A percentile compares a stretch with the other conserved stretches of the same genome.
Conservation (phyloP, 768 basidiomycete genomes). For the Pholiota molesta region DNA sequence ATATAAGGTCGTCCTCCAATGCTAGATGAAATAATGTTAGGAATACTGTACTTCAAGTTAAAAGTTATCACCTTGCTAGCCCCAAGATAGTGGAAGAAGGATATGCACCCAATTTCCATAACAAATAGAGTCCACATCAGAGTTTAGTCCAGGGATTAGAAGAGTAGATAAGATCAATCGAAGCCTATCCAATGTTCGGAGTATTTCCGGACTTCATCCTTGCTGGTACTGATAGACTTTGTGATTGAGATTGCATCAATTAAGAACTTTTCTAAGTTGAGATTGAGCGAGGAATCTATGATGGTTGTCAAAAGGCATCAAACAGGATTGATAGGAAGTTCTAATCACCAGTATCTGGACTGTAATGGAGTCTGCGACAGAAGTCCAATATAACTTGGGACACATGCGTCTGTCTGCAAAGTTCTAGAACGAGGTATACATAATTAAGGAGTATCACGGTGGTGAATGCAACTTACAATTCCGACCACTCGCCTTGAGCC, state of each 20-base stretch:
- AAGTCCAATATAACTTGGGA: slow-evolving; percentile 29
- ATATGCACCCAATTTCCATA: slow-evolving; percentile 51
- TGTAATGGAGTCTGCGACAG: slow-evolving; percentile 21
- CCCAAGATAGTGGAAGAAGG: slow-evolving; percentile 46
- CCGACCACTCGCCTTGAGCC: slow-evolving; percentile 70
- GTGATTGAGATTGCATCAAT: slow-evolving; percentile 49
- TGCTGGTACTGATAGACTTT: slow-evolving; percentile 53
- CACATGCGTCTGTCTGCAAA: slow-evolving; percentile 19
- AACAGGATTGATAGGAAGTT: background rate
- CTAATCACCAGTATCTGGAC: slow-evolving; percentile 26
- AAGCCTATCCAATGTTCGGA: slow-evolving; percentile 55
- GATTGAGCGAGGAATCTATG: slow-evolving; percentile 49
- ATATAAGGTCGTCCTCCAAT: slow-evolving; percentile 45
- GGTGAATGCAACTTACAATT: slow-evolving; percentile 53
- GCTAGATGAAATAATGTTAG: slow-evolving; percentile 28
- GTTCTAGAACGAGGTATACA: slow-evolving; percentile 18
- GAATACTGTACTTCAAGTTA: background rate
- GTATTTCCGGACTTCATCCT: slow-evolving; percentile 43
- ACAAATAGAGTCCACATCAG: slow-evolving; percentile 73
- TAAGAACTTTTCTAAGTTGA: slow-evolving; percentile 57
- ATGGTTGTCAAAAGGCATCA: background rate
- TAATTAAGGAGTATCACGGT: background rate
- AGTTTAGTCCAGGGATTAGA: slow-evolving; percentile 70
- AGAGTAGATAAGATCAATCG: slow-evolving; percentile 64
- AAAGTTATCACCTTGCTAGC: slow-evolving; percentile 46